Conservation (phyloP, 2,329 filamentous ascomycete species). For the Pestalotiopsis sp. region DNA sequence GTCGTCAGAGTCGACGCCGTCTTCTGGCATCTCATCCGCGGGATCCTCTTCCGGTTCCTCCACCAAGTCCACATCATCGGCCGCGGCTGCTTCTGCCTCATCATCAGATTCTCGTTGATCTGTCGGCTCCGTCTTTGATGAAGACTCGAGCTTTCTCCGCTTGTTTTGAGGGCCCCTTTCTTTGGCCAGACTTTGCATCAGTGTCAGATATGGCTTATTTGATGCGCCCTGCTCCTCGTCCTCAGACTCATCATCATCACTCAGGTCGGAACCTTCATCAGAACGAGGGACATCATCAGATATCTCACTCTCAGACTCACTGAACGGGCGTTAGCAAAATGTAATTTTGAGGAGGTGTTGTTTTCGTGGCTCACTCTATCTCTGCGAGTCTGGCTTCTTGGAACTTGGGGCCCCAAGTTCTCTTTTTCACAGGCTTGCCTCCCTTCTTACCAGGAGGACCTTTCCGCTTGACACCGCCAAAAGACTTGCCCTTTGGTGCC, state of each 20-base stretch:
- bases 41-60: conserved; percentile 54
- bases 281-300: conserved; percentile 41
- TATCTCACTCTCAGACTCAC: conserved; percentile 33
- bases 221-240: conserved; percentile 37
- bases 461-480: conserved; percentile 17
- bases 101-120: conserved; percentile 17
- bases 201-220: conserved; percentile 56
- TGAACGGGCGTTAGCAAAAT: conserved; percentile 14
- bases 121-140: conserved; percentile 21
- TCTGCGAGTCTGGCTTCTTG: conserved; percentile 48
- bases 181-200: conserved; percentile 60
- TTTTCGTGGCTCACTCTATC: conserved; percentile 37
- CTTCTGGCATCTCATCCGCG: conserved; percentile 35
- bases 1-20: conserved; percentile 50
- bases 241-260: conserved; percentile 52
- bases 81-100: conserved; percentile 31
- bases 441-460: conserved; percentile 21
- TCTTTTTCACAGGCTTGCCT: conserved; percentile 25
- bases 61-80: conserved; percentile 39
- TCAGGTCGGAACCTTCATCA: conserved; percentile 44
- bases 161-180: conserved; percentile 51
- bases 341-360: neutral
- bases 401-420: conserved; percentile 41
- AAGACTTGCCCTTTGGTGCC: conserved; percentile 15
- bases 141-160: conserved; percentile 57